Evolutionary conservation across 306 rosid species (phyloP).

Genomic region (Prunus dulcis): DNA sequence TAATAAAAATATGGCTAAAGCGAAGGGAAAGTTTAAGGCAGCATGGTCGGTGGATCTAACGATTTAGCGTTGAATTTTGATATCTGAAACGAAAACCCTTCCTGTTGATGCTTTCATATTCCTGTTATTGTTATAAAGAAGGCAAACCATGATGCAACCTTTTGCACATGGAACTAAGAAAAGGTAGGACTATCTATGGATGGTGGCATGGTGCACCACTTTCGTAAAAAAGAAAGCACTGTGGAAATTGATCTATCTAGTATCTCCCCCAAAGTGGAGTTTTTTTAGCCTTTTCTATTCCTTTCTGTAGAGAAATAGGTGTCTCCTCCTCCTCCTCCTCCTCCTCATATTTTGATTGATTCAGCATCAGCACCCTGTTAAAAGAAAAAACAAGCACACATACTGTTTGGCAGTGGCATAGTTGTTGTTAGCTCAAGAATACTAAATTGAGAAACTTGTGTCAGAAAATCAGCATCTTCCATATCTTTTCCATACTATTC

Average conservation of each 20-base stretch:
- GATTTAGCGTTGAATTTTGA: neutral
- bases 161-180: neutral
- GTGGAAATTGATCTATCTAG: neutral
- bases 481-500: neutral
- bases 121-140: neutral
- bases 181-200: neutral
- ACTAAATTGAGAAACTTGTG: neutral
- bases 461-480: neutral
- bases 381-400: too few relatives aligned
- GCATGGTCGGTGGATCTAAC: conserved; percentile 3
- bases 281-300: neutral
- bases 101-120: neutral
- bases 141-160: neutral
- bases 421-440: too few relatives aligned
- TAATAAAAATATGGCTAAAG: neutral
- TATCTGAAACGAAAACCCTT: neutral
- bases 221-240: neutral
- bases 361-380: too few relatives aligned
- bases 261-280: neutral
- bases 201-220: neutral
- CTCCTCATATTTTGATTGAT: too few relatives aligned
- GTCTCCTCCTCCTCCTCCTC: neutral
- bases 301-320: neutral
- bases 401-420: too few relatives aligned
- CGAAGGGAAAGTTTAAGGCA: neutral